phyloP scores from a whole-genome alignment of 1,284 basidiomycete genomes.

The Phellinidium pouzarii region DNA sequence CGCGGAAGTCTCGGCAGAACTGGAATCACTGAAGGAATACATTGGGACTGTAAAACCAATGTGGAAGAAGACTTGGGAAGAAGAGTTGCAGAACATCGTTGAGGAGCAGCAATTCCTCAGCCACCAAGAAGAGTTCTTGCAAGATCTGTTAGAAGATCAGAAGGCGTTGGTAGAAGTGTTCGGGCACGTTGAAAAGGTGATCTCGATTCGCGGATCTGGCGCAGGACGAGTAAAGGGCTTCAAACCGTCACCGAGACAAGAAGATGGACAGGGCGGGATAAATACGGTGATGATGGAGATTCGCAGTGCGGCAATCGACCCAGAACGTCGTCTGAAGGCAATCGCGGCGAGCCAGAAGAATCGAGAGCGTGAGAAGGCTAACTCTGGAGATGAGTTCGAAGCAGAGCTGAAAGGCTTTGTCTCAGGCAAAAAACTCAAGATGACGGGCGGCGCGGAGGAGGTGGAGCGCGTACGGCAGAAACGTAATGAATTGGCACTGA shows the following conservation, averaged over 20 bases:
- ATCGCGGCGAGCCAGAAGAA: constrained; percentile 82
- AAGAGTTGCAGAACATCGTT: constrained; percentile 92
- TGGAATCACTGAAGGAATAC: constrained; percentile 77
- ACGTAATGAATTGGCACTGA: constrained; percentile 76
- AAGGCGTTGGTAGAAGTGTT: constrained; percentile 82
- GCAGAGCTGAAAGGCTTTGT: constrained; percentile 82
- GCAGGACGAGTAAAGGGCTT: constrained; percentile 39
- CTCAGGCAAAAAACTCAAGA: constrained; percentile 74
- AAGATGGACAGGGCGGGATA: constrained; percentile 54
- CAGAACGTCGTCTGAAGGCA: constrained; percentile 78
- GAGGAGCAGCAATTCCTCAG: constrained; percentile 94
- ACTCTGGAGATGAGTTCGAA: constrained; percentile 72
- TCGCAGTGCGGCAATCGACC: constrained; percentile 73
- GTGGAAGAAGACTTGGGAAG: constrained; percentile 99
- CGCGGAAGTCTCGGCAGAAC: constrained; percentile 58
- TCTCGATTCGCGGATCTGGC: constrained; percentile 60
- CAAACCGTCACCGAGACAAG: constrained; percentile 49
- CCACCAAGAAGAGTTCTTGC: constrained; percentile 87
- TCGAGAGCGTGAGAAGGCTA: constrained; percentile 68
- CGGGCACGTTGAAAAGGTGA: constrained; percentile 83
- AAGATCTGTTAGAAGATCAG: constrained; percentile 87
- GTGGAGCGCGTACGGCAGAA: constrained; percentile 78
- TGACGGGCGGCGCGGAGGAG: constrained; percentile 94
- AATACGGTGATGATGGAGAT: constrained; percentile 84
- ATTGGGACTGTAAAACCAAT: constrained; percentile 88